A percentile compares a stretch with the other conserved stretches of the same genome.
phyloP scores from a whole-genome alignment of 257 asterid genomes.

The Salvia rosmarinus region DNA sequence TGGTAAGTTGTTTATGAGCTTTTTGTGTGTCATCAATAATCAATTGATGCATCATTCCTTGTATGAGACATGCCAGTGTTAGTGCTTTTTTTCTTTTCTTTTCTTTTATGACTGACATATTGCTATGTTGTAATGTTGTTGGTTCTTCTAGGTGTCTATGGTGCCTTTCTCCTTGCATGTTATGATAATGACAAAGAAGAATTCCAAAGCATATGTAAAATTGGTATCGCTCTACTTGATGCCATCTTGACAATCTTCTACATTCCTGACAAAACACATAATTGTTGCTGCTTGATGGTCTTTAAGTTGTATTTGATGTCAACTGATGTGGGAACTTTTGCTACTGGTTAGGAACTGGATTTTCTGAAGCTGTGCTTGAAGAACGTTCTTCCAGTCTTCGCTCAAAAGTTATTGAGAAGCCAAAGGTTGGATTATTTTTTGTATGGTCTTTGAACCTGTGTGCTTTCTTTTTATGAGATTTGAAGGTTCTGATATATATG shows the following conservation, averaged over 20 bases:
- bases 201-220: conserved; percentile 93
- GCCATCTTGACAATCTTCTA: conserved; percentile 21
- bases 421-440: conserved; percentile 60
- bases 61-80: background rate
- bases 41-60: conserved; percentile 21
- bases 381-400: conserved; percentile 87
- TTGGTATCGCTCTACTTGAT: conserved; percentile 60
- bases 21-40: conserved; percentile 26
- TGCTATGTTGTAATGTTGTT: conserved; percentile 7
- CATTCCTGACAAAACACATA: conserved; percentile 18
- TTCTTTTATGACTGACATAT: background rate
- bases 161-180: conserved; percentile 97
- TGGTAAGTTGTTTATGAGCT: conserved; percentile 49
- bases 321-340: conserved; percentile 25
- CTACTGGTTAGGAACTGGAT: conserved; percentile 77
- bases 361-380: conserved; percentile 86
- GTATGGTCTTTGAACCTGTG: conserved; percentile 4
- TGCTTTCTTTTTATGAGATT: conserved; percentile 7
- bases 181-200: conserved; percentile 87
- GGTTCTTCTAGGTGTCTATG: conserved; percentile 69
- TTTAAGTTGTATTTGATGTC: conserved; percentile 3
- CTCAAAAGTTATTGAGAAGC: conserved; percentile 76
- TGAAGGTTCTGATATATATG: conserved; percentile 30
- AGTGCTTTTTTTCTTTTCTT: conserved; percentile 11
- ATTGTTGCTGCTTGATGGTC: conserved; percentile 21